A percentile compares a stretch with the other conserved stretches of the same genome.
Conservation (phyloP, 768 basidiomycete species). For the Galerina sulciceps region DNA sequence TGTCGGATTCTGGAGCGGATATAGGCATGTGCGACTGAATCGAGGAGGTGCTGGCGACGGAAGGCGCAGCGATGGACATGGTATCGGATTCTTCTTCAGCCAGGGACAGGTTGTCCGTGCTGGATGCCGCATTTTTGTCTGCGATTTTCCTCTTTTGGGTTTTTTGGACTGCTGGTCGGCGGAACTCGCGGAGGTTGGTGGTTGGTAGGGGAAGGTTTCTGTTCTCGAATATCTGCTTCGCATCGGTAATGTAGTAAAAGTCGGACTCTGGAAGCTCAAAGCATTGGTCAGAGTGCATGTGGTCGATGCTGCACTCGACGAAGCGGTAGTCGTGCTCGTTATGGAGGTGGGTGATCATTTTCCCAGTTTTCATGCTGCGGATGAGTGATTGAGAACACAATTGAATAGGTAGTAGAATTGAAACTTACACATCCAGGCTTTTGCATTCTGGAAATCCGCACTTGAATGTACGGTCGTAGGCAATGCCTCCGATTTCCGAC, state of each 20-base stretch:
- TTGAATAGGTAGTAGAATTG: neutral
- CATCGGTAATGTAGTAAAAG: neutral
- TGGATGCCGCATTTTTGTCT: too few species aligned
- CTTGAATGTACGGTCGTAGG: neutral
- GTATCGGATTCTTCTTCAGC: too few species aligned
- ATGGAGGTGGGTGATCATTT: neutral
- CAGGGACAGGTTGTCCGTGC: too few species aligned
- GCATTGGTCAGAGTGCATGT: neutral
- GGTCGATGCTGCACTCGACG: neutral
- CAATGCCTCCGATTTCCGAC: neutral
- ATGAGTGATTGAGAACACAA: neutral
- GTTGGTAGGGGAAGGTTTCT: neutral
- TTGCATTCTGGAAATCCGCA: neutral
- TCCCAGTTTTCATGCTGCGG: neutral
- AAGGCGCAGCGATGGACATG: too few species aligned
- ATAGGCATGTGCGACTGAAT: neutral
- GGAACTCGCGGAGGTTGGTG: neutral
- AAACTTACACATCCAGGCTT: neutral
- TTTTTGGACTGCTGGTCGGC: neutral
- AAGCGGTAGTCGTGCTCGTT: neutral
- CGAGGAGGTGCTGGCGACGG: too few species aligned
- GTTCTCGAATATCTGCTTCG: neutral
- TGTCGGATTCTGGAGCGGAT: too few species aligned
- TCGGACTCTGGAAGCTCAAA: neutral
- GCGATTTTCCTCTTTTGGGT: neutral